A percentile compares a stretch with the other conserved stretches of the same genome.
Conservation (phyloP, 108 stramenopile species). For the Discostella pseudostelligera region DNA sequence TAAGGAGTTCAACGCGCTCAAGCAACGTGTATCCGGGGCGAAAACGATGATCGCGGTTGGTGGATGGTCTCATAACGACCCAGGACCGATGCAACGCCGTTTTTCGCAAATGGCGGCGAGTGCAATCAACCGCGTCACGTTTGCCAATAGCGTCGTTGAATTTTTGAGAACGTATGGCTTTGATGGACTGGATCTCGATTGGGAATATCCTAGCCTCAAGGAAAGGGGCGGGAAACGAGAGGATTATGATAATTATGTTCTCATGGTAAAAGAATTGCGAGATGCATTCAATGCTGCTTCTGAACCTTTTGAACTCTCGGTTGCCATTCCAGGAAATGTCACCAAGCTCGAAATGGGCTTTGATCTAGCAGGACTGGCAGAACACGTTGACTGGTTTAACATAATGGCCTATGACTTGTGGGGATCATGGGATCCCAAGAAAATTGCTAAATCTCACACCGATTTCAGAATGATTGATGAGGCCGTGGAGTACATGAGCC, state of each 20-base stretch:
- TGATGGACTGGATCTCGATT: constrained; percentile 46
- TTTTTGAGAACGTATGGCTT: constrained; percentile 42
- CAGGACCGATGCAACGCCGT: constrained; percentile 46
- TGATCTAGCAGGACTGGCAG: constrained; percentile 33
- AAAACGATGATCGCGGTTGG: constrained; percentile 53
- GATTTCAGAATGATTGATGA: constrained; percentile 50
- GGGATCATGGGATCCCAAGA: constrained; percentile 39
- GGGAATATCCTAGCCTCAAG: constrained; percentile 36
- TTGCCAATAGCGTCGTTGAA: constrained; percentile 30
- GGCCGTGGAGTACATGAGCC: constrained; percentile 44
- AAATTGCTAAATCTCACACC: constrained; percentile 42
- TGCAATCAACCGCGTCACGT: constrained; percentile 27
- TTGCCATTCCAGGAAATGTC: constrained; percentile 40
- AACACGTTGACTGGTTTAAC: constrained; percentile 46
- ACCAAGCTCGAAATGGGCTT: constrained; percentile 47
- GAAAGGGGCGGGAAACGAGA: constrained; percentile 34
- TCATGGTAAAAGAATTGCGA: constrained; percentile 31
- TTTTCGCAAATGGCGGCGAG: constrained; percentile 41
- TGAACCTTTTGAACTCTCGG: constrained; percentile 27
- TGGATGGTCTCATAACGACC: constrained; percentile 52
- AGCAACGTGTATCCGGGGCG: constrained; percentile 38
- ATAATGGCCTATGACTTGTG: constrained; percentile 50
- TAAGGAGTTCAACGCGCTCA: constrained; percentile 46
- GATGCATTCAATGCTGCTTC: constrained; percentile 36
- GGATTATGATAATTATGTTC: constrained; percentile 42